A percentile compares a stretch with the other conserved stretches of the same genome.
Conservation (phyloP, 169 alveolate species). For the Plasmodium falciparum region DNA sequence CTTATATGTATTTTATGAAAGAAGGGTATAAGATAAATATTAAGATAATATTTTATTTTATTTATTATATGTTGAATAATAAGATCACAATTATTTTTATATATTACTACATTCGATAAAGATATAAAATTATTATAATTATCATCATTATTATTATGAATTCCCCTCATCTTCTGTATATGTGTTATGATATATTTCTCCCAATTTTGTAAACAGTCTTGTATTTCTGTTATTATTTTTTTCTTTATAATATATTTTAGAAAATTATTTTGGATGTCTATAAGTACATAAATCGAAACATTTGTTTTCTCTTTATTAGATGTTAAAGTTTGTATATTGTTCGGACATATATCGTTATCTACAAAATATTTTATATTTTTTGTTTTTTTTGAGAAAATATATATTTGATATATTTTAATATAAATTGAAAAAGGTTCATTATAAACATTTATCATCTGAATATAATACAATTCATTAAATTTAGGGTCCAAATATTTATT, state of each 20-base stretch:
- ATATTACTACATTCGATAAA: neutral
- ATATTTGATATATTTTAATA: conserved; percentile 47
- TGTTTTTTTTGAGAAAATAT: conserved; percentile 36
- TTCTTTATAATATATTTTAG: conserved; percentile 45
- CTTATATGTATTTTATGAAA: conserved; percentile 7
- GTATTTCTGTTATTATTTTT: conserved; percentile 36
- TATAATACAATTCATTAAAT: conserved; percentile 58
- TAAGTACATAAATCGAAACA: conserved; percentile 27
- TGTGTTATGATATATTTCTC: conserved; percentile 19
- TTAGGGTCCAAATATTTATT: conserved; percentile 27
- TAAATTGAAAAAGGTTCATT: conserved; percentile 44
- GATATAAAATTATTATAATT: neutral
- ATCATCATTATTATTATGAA: too few relatives aligned
- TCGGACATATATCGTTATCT: neutral
- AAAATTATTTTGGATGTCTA: conserved; percentile 15
- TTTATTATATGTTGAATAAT: conserved; percentile 6
- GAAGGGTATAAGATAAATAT: conserved; percentile 20
- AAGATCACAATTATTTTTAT: conserved; percentile 3
- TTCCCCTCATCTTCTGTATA: conserved; percentile 9
- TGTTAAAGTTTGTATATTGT: too few relatives aligned
- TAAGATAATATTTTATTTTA: conserved; percentile 33
- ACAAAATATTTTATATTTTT: neutral
- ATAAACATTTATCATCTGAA: conserved; percentile 33
- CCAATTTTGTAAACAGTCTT: conserved; percentile 36
- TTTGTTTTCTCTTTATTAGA: conserved; percentile 5